Evolutionary conservation across 2,329 filamentous ascomycete species (phyloP).

Genomic region (Raffaelea arxii): DNA sequence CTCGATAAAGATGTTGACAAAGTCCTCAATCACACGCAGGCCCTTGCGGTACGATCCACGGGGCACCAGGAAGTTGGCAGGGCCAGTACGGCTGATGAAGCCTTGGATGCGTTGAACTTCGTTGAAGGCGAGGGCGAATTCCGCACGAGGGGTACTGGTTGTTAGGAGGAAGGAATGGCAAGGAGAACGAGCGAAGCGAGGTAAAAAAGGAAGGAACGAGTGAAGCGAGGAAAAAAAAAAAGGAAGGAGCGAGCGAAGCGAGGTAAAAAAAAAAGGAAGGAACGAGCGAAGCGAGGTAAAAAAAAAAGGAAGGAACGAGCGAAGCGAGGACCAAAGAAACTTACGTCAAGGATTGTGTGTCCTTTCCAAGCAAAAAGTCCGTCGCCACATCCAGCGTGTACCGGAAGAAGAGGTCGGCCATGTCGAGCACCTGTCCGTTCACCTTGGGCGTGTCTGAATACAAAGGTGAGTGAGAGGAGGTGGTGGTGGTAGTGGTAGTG

Average conservation of each 20-base stretch:
- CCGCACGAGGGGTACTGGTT: conserved; percentile 43
- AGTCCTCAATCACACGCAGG: conserved; percentile 61
- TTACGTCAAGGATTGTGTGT: conserved; percentile 54
- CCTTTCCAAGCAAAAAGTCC: conserved; percentile 74
- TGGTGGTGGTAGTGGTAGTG: conserved; percentile 46
- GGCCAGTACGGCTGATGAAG: conserved; percentile 54
- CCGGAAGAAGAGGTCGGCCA: conserved; percentile 72
- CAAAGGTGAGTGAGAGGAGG: conserved; percentile 25
- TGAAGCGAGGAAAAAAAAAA: not conserved
- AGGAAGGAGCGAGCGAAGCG: not conserved
- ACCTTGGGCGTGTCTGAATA: conserved; percentile 21
- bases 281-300: not conserved
- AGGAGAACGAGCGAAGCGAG: not conserved
- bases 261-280: not conserved
- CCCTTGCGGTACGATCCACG: conserved; percentile 51
- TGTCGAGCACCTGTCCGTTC: conserved; percentile 56
- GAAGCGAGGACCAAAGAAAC: conserved; percentile 6
- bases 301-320: not conserved
- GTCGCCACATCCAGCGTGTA: conserved; percentile 78
- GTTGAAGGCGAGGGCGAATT: conserved; percentile 74
- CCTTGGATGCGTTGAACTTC: conserved; percentile 69
- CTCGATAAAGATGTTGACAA: conserved; percentile 71
- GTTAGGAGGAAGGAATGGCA: not conserved
- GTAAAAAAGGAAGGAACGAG: not conserved
- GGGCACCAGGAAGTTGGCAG: conserved; percentile 54